A percentile compares a stretch with the other conserved stretches of the same genome.
These are phyloP conservation scores for Tremella yokohamensis DNA, from an alignment of 768 basidiomycete genomes.

Conservation along the genomic window DNA sequence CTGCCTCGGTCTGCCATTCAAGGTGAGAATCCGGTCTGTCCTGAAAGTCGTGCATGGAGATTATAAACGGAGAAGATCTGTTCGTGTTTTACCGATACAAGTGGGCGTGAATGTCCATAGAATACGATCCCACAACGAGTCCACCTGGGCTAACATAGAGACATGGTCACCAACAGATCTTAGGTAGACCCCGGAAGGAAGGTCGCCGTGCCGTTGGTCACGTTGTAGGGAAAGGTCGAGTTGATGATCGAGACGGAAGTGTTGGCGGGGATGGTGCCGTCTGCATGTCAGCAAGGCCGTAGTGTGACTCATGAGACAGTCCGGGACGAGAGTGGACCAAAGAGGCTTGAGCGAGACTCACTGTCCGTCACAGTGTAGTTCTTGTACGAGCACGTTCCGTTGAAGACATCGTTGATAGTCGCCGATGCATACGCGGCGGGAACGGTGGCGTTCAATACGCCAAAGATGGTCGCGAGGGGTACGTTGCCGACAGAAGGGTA, in stretches of 20 bases:
- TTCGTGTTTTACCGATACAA: no score
- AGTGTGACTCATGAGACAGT: no score
- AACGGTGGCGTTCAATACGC: constrained; percentile 10
- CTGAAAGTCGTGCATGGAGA: no score
- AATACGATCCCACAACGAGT: no score
- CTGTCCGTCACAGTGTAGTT: constrained; percentile 23
- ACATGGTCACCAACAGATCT: no score
- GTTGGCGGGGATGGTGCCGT: constrained; percentile 26
- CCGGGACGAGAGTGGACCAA: no score
- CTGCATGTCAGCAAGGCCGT: neutral
- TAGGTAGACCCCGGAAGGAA: neutral
- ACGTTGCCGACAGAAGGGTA: constrained; percentile 23
- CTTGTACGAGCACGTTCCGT: constrained; percentile 23
- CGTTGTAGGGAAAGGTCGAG: constrained; percentile 23
- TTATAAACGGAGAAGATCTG: no score
- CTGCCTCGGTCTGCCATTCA: no score
- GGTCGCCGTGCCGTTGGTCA: constrained; percentile 9
- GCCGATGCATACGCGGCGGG: constrained; percentile 3
- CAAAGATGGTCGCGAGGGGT: constrained; percentile 9
- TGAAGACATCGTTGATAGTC: constrained; percentile 21
- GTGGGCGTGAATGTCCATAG: no score
- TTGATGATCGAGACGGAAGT: constrained; percentile 38
- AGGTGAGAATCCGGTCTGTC: no score
- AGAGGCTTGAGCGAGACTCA: constrained; percentile 11
- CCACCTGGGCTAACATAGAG: no score